Conservation (phyloP, 1,139 yeast species). For the Magnusiomyces suaveolens region DNA sequence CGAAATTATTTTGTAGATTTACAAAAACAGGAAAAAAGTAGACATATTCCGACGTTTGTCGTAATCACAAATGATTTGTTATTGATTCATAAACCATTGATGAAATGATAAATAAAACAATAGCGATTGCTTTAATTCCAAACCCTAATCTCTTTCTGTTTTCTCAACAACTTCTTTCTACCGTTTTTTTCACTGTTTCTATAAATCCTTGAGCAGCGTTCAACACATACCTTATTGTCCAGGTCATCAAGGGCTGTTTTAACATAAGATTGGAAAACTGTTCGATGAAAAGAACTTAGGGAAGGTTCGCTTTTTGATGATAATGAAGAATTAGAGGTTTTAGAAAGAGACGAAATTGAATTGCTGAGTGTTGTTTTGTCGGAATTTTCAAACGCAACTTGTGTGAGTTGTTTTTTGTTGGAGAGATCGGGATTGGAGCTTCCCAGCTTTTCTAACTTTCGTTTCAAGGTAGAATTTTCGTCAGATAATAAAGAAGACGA, state of each 20-base stretch:
- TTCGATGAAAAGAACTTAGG: neutral
- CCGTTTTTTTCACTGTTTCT: neutral
- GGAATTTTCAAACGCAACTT: neutral
- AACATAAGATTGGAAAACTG: slow-evolving; percentile 52
- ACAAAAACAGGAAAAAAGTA: neutral
- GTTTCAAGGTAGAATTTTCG: neutral
- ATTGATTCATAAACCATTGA: too few species aligned
- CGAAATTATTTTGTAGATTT: neutral
- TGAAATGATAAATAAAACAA: too few species aligned
- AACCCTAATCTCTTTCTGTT: too few species aligned
- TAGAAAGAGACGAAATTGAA: neutral
- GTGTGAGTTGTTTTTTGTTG: neutral
- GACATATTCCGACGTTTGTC: neutral
- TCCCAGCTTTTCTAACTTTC: neutral
- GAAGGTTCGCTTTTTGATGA: slow-evolving; percentile 1
- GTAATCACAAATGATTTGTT: neutral
- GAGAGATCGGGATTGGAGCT: neutral
- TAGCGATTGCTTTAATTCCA: too few species aligned
- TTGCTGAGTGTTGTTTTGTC: neutral
- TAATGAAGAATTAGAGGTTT: neutral
- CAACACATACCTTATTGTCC: slow-evolving; percentile 42
- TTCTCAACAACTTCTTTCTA: neutral
- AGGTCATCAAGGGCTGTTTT: slow-evolving; percentile 61
- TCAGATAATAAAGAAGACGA: neutral
- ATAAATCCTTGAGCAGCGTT: neutral